Evolutionary conservation across 352 stramenopile genomes (phyloP), one percentile per base, ranked within the genome.

Genomic region (Phytopythium helicoides): DNA sequence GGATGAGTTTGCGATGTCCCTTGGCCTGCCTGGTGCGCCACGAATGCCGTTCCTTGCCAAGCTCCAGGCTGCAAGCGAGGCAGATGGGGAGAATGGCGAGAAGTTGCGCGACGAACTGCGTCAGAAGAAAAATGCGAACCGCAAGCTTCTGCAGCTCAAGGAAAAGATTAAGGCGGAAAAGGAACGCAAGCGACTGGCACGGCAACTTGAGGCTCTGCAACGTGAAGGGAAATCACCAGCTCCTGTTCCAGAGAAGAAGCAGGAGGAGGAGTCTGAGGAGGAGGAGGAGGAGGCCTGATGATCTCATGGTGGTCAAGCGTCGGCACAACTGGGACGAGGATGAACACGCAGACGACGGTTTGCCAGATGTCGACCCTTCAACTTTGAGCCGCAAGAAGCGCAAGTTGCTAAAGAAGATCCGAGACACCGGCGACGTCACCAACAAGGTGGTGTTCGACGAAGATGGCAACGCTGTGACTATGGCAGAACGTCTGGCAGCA

Each of bases 81-180:
- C 82, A 26, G 64, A 66, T 26, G 67, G 69, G 23, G 68, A 93
- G 28, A 9, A 33, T 33, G 28, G 28, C 44, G 86, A 96, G 36
- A 76, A 88, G 50, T 60, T 96, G 36, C 86, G 88, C 10, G 85
- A 95, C 19, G 86, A 94, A 52, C 76, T 96, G 9, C 81, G 89
- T 18, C 69, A 72, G 45, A 97, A 97, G 65, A 99, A 99, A 71
- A 99, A 99, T 69, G 87, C 97, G 4, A 98, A 98, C 73, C 88
- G 92, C 33, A 98, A 98, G 64, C 69, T 99, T 18, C 81, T 98
- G 64, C 84, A 96, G 69, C 84, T 99, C 9, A 99, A 99, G 63
- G 95, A 99, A 40, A 97, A 99, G 68, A 99, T 99, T 59, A 97
- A 98, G 62, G 81, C 86, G 6, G 95, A 98, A 64, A 98, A 98